These are phyloP conservation scores for Leccinellum rugosiceps DNA, from an alignment of 768 basidiomycete genomes.

Conservation along the genomic window DNA sequence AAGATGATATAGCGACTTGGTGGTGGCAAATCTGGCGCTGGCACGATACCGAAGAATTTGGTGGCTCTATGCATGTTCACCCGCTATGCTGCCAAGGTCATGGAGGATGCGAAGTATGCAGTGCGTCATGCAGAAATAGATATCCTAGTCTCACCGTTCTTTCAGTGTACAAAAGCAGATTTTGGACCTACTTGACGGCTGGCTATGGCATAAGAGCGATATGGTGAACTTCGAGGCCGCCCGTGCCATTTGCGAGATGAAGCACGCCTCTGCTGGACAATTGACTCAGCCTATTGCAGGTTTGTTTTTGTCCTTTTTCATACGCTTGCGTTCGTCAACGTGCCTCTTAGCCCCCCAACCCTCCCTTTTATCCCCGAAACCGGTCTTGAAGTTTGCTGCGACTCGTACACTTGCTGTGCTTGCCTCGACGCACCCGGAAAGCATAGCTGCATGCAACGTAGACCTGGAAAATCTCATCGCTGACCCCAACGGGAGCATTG, in stretches of 20 bases:
- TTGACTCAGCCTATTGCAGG: too few relatives aligned
- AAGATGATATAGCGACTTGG: slow-evolving; percentile 99
- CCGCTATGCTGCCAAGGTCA: slow-evolving; percentile 94
- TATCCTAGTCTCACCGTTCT: background rate
- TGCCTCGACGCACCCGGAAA: too few relatives aligned
- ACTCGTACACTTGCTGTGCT: too few relatives aligned
- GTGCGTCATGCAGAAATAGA: background rate
- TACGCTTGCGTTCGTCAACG: too few relatives aligned
- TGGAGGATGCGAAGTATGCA: slow-evolving; percentile 95
- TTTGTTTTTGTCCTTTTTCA: too few relatives aligned
- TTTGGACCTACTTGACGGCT: slow-evolving; percentile 89
- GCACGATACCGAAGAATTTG: slow-evolving; percentile 84
- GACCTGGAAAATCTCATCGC: too few relatives aligned
- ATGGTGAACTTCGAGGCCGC: slow-evolving; percentile 99
- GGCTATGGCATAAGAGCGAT: slow-evolving; percentile 97
- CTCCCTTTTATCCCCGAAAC: too few relatives aligned
- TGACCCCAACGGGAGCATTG: too few relatives aligned
- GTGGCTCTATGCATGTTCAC: slow-evolving; percentile 99
- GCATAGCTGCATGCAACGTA: too few relatives aligned
- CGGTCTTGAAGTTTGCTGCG: too few relatives aligned
- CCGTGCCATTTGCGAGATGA: slow-evolving; percentile 94
- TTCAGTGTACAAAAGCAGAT: slow-evolving; percentile 86
- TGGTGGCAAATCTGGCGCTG: slow-evolving; percentile 80
- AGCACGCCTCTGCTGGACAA: too few relatives aligned
- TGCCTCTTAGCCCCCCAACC: too few relatives aligned